Percentiles rank a stretch among this genome's conserved stretches.
Evolutionary conservation across 2,329 filamentous ascomycete species (phyloP).

Genomic region (Cytospora piceae): DNA sequence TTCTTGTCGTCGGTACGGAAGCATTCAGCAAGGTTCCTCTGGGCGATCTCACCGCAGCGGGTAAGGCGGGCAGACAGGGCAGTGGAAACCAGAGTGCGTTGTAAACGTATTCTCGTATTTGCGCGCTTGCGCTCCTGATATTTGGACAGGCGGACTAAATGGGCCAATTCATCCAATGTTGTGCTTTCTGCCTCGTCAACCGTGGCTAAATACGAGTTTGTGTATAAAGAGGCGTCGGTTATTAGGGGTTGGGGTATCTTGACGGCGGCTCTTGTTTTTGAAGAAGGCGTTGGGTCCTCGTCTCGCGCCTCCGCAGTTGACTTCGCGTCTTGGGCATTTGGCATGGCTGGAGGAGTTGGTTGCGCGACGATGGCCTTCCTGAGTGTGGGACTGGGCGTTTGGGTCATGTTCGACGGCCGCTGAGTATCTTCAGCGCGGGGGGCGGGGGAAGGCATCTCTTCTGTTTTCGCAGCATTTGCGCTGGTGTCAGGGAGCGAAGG

Average conservation of each 20-base stretch:
- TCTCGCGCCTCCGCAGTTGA: slow-evolving; percentile 32
- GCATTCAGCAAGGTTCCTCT: slow-evolving; percentile 75
- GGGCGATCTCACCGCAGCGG: slow-evolving; percentile 73
- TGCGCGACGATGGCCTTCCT: slow-evolving; percentile 57
- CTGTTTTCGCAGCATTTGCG: slow-evolving; percentile 14
- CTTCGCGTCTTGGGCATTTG: slow-evolving; percentile 32
- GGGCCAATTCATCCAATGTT: slow-evolving; percentile 76
- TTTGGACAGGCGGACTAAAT: slow-evolving; percentile 75
- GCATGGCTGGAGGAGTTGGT: slow-evolving; percentile 39
- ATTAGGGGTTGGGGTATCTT: slow-evolving; percentile 57
- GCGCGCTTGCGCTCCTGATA: slow-evolving; percentile 82
- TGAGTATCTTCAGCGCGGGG: slow-evolving; percentile 51
- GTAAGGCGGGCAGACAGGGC: slow-evolving; percentile 75
- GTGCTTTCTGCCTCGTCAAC: slow-evolving; percentile 68
- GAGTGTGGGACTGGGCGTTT: slow-evolving; percentile 43
- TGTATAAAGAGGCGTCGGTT: slow-evolving; percentile 68
- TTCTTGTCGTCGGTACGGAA: slow-evolving; percentile 81
- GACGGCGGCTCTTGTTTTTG: slow-evolving; percentile 30
- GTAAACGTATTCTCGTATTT: slow-evolving; percentile 72
- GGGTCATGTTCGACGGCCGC: slow-evolving; percentile 45
- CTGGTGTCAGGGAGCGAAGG: slow-evolving; percentile 48
- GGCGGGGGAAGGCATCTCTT: slow-evolving; percentile 46
- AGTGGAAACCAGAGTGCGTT: slow-evolving; percentile 74
- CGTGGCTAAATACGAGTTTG: slow-evolving; percentile 62
- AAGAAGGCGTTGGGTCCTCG: slow-evolving; percentile 22